Percentiles rank a stretch among this genome's conserved stretches.
Evolutionary conservation across 2,329 filamentous ascomycete genomes (phyloP).

Genomic region (Penicillium glabrum): DNA sequence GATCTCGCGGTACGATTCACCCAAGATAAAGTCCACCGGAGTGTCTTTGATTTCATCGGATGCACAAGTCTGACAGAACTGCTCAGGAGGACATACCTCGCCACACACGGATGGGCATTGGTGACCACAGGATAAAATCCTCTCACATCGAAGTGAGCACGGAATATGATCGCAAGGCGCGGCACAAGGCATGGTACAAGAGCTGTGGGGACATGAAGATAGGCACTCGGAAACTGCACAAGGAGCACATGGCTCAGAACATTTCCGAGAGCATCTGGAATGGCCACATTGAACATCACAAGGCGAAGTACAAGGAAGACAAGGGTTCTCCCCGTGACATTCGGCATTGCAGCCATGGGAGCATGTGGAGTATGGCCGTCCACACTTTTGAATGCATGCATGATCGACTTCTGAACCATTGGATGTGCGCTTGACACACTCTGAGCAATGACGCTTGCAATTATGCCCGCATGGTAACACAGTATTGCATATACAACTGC

Average conservation of each 20-base stretch:
- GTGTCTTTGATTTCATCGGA: constrained; percentile 44
- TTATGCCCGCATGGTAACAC: constrained; percentile 58
- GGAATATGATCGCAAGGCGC: constrained; percentile 68
- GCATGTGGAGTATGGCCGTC: constrained; percentile 55
- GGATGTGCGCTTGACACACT: constrained; percentile 45
- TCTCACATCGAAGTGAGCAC: constrained; percentile 60
- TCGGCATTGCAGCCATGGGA: constrained; percentile 52
- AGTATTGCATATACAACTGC: constrained; percentile 49
- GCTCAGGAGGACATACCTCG: constrained; percentile 56
- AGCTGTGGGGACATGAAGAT: constrained; percentile 56
- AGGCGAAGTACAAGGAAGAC: constrained; percentile 28
- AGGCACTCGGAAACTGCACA: constrained; percentile 58
- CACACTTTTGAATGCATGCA: constrained; percentile 47
- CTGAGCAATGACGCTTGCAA: constrained; percentile 52
- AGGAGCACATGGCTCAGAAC: constrained; percentile 61
- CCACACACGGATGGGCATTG: constrained; percentile 66
- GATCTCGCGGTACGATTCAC: constrained; percentile 56
- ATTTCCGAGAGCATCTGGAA: constrained; percentile 56
- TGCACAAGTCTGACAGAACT: constrained; percentile 59
- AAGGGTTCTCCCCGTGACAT: constrained; percentile 52
- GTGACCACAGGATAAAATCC: constrained; percentile 60
- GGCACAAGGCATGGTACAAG: constrained; percentile 59
- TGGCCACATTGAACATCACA: constrained; percentile 61
- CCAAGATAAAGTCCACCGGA: constrained; percentile 58
- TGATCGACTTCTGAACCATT: constrained; percentile 47